Percentiles rank a stretch among this genome's conserved stretches.
phyloP scores from a whole-genome alignment of 768 basidiomycete species.

The Auricularia auricula-judae region DNA sequence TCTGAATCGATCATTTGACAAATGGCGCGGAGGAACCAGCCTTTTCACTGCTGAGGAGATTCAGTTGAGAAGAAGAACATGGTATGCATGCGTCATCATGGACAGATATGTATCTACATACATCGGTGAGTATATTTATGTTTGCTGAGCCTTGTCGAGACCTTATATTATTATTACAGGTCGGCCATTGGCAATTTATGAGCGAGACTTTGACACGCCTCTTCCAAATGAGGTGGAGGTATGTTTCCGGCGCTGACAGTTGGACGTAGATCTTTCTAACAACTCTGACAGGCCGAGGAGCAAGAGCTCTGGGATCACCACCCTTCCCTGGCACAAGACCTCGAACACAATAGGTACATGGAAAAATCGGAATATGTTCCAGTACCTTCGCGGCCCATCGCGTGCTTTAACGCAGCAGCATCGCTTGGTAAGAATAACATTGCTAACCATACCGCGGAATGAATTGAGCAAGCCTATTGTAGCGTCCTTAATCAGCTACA shows the following conservation, averaged over 20 bases:
- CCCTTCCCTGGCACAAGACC: constrained; percentile 23
- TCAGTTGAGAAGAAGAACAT: constrained; percentile 60
- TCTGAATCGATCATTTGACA: constrained; percentile 70
- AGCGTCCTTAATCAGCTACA: constrained; percentile 59
- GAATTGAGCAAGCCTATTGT: constrained; percentile 1
- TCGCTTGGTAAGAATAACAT: constrained; percentile 39
- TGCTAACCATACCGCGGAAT: neutral
- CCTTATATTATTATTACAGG: constrained; percentile 25
- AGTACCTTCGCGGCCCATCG: constrained; percentile 37
- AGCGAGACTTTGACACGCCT: constrained; percentile 59
- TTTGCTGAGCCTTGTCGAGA: neutral
- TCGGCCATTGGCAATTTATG: constrained; percentile 56
- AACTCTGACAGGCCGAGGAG: constrained; percentile 30
- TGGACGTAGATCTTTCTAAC: no score
- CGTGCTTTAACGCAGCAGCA: constrained; percentile 44
- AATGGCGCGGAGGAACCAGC: constrained; percentile 47
- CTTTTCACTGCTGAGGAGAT: constrained; percentile 50
- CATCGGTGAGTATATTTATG: constrained; percentile 38
- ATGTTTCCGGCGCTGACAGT: no score
- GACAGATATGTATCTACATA: constrained; percentile 65
- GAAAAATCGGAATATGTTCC: constrained; percentile 24
- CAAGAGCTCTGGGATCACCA: constrained; percentile 43
- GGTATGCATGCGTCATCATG: constrained; percentile 69
- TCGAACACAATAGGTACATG: constrained; percentile 15
- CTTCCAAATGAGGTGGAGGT: constrained; percentile 51